Evolutionary conservation across 768 basidiomycete genomes (phyloP).

Genomic region (Phallus indusiatus): DNA sequence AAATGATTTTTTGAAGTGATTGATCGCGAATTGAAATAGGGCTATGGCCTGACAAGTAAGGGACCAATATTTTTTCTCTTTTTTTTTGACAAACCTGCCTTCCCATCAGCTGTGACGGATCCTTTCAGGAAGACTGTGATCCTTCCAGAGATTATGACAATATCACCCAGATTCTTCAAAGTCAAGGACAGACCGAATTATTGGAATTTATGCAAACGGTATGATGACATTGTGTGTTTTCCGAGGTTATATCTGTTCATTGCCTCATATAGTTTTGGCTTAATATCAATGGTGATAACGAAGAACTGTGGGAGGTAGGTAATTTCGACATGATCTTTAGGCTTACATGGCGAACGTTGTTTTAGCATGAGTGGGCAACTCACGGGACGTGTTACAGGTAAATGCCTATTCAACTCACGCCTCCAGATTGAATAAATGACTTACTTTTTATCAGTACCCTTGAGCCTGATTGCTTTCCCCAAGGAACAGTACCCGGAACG

Average conservation of each 20-base stretch:
- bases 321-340: not conserved
- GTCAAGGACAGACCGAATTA: slow-evolving; percentile 50
- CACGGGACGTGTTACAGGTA: slow-evolving; percentile 49
- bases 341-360: slow-evolving; percentile 6
- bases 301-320: slow-evolving; percentile 61
- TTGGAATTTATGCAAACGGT: slow-evolving; percentile 45
- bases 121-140: slow-evolving; percentile 28
- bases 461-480: slow-evolving; percentile 45
- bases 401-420: not conserved
- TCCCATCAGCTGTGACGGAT: slow-evolving; percentile 44
- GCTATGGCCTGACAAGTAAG: slow-evolving; percentile 7
- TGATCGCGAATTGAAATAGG: not conserved
- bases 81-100: not conserved
- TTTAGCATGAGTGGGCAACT: slow-evolving; percentile 58
- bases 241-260: slow-evolving; percentile 11
- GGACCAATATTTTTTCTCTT: not conserved
- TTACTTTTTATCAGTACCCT: slow-evolving; percentile 39
- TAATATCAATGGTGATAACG: slow-evolving; percentile 46
- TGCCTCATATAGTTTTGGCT: slow-evolving; percentile 45
- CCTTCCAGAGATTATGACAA: slow-evolving; percentile 35
- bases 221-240: not conserved
- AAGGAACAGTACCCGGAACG: slow-evolving; percentile 47
- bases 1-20: too few relatives aligned
- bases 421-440: not conserved
- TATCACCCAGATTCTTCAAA: slow-evolving; percentile 44